phyloP scores from a whole-genome alignment of 208 protist genomes.

The Acanthamoeba divionensis region DNA sequence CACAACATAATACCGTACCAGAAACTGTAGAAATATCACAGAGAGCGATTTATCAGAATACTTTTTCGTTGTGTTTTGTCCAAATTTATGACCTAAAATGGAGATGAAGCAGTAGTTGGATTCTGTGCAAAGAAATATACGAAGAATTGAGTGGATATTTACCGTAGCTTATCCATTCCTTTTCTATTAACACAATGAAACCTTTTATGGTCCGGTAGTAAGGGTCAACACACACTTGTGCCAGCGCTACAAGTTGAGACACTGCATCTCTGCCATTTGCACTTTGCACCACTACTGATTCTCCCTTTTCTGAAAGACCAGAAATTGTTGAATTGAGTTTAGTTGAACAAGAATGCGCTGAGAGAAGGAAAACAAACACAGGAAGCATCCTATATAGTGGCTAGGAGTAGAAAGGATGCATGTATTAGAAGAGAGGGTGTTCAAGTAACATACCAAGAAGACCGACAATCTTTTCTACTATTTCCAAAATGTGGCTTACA shows the following conservation, averaged over 20 bases:
- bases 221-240: conserved; percentile 85
- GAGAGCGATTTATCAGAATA: not conserved
- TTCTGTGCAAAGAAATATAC: not conserved
- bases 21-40: not conserved
- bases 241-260: conserved; percentile 80
- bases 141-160: not conserved
- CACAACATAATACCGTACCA: not conserved
- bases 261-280: not conserved
- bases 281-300: conserved; percentile 36
- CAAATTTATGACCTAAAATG: not conserved
- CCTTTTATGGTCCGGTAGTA: conserved; percentile 86
- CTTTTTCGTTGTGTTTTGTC: not conserved
- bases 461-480: not conserved
- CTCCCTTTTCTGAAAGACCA: not conserved
- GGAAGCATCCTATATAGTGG: not conserved
- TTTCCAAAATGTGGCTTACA: not conserved
- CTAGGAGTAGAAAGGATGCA: not conserved
- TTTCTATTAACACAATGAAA: conserved; percentile 84
- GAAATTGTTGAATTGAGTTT: not conserved
- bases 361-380: not conserved
- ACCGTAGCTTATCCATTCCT: conserved; percentile 88
- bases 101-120: not conserved
- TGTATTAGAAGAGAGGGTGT: not conserved
- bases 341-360: not conserved
- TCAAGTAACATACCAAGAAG: not conserved